phyloP scores from a whole-genome alignment of 2,329 filamentous ascomycete species.

The Davidsoniella virescens region DNA sequence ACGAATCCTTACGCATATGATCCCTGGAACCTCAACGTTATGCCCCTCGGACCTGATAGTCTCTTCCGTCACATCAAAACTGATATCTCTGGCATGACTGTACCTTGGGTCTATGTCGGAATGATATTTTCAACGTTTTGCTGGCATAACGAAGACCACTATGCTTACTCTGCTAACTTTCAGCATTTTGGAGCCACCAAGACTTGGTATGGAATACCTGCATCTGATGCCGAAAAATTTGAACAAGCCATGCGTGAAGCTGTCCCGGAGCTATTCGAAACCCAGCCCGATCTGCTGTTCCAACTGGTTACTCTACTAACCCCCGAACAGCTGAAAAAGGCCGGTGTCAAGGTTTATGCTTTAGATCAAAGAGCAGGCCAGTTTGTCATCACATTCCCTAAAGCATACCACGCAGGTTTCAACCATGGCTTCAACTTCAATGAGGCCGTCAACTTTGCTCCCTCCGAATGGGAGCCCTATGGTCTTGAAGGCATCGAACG shows the following conservation, averaged over 20 bases:
- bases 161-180: conserved; percentile 94
- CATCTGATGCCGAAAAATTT: conserved; percentile 83
- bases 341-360: conserved; percentile 82
- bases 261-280: conserved; percentile 91
- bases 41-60: conserved; percentile 80
- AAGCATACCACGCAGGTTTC: conserved; percentile 94
- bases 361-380: conserved; percentile 93
- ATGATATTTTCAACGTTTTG: conserved; percentile 99
- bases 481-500: conserved; percentile 75
- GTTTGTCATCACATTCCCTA: conserved; percentile 90
- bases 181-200: conserved; percentile 97
- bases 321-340: conserved; percentile 82
- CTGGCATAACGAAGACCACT: conserved; percentile 98
- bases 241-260: conserved; percentile 90
- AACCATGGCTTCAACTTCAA: conserved; percentile 99
- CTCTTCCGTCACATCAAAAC: conserved; percentile 95
- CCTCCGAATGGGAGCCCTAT: conserved; percentile 85
- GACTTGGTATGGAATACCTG: conserved; percentile 97
- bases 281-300: conserved; percentile 88
- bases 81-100: conserved; percentile 97
- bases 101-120: conserved; percentile 96
- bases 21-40: conserved; percentile 88
- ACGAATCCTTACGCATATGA: conserved; percentile 75
- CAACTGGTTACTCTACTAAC: conserved; percentile 93
- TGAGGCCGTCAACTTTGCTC: conserved; percentile 95